Percentiles rank a stretch among this genome's conserved stretches.
phyloP scores from a whole-genome alignment of 805 yeast genomes.

The Wickerhamiella bombiphila region DNA sequence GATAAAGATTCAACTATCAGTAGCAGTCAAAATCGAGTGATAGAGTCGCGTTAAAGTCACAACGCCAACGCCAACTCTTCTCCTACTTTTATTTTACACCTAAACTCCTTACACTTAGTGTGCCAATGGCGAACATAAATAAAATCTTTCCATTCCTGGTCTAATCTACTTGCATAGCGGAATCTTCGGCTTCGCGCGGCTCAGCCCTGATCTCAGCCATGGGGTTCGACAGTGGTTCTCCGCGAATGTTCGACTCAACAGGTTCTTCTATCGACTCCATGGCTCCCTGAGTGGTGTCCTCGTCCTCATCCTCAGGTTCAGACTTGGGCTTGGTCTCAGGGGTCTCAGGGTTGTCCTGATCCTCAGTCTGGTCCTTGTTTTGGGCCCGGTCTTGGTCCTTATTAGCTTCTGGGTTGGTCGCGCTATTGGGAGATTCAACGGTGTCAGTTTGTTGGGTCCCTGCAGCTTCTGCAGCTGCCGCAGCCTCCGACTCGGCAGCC shows the following conservation, averaged over 20 bases:
- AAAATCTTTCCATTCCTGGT: no score
- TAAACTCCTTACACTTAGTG: no score
- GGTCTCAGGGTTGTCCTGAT: neutral
- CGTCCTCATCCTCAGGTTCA: neutral
- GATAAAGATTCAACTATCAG: no score
- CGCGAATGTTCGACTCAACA: constrained; percentile 1
- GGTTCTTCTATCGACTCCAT: constrained; percentile 1
- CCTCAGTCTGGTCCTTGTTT: neutral
- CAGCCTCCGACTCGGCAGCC: constrained; percentile 9
- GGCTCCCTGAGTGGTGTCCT: neutral
- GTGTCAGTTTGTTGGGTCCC: neutral
- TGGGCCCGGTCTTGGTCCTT: neutral
- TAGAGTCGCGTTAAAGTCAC: no score
- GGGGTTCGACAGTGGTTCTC: constrained; percentile 8
- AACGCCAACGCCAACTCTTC: no score
- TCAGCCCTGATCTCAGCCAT: constrained; percentile 5
- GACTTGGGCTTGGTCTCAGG: neutral
- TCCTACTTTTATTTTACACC: no score
- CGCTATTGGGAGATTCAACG: no score
- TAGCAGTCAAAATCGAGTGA: no score
- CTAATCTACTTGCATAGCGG: constrained; percentile 7
- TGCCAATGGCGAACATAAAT: no score
- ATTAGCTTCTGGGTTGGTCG: neutral
- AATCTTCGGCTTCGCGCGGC: constrained; percentile 2
- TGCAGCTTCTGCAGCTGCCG: neutral